Base-by-base conservation (phyloP, 2,329 filamentous ascomycete genomes). In the Alternaria sp. region DNA sequence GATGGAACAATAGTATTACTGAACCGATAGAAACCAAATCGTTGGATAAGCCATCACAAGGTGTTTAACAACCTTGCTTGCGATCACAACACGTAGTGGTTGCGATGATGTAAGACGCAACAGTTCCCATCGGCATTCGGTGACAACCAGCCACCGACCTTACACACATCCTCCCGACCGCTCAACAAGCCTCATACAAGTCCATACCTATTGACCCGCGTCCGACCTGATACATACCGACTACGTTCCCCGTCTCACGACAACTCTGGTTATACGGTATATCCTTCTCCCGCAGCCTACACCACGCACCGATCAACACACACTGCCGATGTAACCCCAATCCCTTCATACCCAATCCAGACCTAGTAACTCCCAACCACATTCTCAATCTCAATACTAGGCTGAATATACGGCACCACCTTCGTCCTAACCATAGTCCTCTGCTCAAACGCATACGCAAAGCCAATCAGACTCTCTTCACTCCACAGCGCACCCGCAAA, bases 381-480 rank as follows among this genome's bases (percentile, higher is more conserved):
- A 79, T 85, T 80, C 20, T 56, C 72, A 58, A 87, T 65, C 72
- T 87, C 84, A n/a, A 81, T 82, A 45, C 73, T 82, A 0, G 86
- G 85, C 67, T 79, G 70, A 11, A 87, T 69, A 65, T 85, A 84
- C 28, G 85, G 84, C 76, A 82, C 79, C 2, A 86, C 78, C 63
- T 81, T 82, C 44, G 77, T 70, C 53, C 87, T 79, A 11, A 83
- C 80, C 70, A 79, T 76, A 3, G 85, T 90, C 66, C 83, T 80
- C 80, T 90, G 87, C 81, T 93, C 90, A 77, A 88, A 91, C 5
- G 88, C 89, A 81, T 90, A 92, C 7, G 89, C 90, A 72, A 89
- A 85, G 0, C 86, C 87, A 61, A 92, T 87, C 67, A 93, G 71
- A 28, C 78, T 82, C 70, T 85, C 86, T 75, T 92, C 90, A 37